Conservation (phyloP, 2,329 filamentous ascomycete genomes). For the Colletotrichum acutatum region DNA sequence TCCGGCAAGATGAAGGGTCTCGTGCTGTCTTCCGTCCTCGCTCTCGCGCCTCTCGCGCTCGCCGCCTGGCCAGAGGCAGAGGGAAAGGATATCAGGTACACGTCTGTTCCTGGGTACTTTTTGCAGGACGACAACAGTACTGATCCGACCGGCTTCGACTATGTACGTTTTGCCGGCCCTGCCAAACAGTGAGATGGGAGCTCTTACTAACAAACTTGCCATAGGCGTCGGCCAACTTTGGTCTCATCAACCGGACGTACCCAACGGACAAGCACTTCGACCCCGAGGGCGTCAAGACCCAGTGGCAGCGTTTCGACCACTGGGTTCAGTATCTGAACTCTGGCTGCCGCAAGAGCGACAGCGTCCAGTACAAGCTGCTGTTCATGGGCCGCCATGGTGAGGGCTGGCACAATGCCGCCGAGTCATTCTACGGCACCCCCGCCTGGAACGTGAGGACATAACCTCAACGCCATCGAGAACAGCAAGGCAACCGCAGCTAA, state of each 20-base stretch:
- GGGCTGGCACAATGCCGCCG: slow-evolving; percentile 72
- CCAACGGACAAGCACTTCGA: slow-evolving; percentile 60
- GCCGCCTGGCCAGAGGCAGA: slow-evolving; percentile 46
- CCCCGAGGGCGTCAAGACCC: slow-evolving; percentile 56
- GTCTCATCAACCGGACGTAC: slow-evolving; percentile 72
- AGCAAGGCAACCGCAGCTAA: slow-evolving; percentile 22
- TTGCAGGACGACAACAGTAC: slow-evolving; percentile 70
- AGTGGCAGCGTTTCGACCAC: slow-evolving; percentile 73
- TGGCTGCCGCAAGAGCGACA: slow-evolving; percentile 47
- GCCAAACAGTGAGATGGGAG: neutral
- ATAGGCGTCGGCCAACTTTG: slow-evolving; percentile 71
- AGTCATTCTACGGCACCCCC: slow-evolving; percentile 73
- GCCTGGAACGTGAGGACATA: slow-evolving; percentile 70
- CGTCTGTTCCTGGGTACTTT: slow-evolving; percentile 71
- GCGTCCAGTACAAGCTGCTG: slow-evolving; percentile 71
- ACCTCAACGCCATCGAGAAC: neutral
- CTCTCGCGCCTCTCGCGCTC: slow-evolving; percentile 42
- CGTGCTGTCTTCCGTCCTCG: slow-evolving; percentile 42
- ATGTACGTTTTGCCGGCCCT: slow-evolving; percentile 56
- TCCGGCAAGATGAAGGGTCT: slow-evolving; percentile 48
- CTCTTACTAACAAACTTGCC: slow-evolving; percentile 20
- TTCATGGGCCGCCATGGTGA: slow-evolving; percentile 78
- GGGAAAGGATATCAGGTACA: slow-evolving; percentile 65
- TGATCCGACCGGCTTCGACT: slow-evolving; percentile 68
- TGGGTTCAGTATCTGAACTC: slow-evolving; percentile 67